Evolutionary conservation across 2,329 filamentous ascomycete species (phyloP), one percentile per base, ranked within the genome.

Genomic region (Claviceps digitariae): DNA sequence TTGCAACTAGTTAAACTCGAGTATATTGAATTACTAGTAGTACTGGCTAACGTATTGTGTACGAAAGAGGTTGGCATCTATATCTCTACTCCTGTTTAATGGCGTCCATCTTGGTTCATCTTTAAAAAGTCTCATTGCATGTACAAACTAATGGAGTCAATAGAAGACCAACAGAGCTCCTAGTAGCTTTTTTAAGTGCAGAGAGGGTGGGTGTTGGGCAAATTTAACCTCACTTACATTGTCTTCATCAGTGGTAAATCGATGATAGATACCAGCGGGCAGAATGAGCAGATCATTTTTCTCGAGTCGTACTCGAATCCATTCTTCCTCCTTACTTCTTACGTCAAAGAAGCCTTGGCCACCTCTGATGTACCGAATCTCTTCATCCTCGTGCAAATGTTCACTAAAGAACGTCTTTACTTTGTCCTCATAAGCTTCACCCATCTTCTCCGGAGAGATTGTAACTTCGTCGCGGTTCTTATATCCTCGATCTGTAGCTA

Each of bases 101-200:
- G 93, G 87, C 38, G 90, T 97, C 93, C 93, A 98, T 72, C 97
- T 96, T 36, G 93, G 93, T 71, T 97, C 90, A 59, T 97, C 93
- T 73, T 97, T 90, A 79, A 97, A 98, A 51, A 98, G 76, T 54
- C 93, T 81, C 88, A 97, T 91, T 15, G 93, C 93, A 66, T 94
- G 87, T 60, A 95, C 88, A 65, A 91, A 96, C 90, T 96, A 60
- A 48, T 52, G 27, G 34, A 47, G 48, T 17, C 29, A 53, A 50
- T 52, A 58, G 49, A 20, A 29, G 47, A 34, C 10, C 10, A 38
- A n/a, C n/a, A 7, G 9, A 41, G n/a, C 50, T 7, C 40, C 29
- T 20, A 15, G 7, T n/a, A 8, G 17, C n/a, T 17, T 38, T 38
- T 38, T n/a, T 50, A 21, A 15, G 12, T 4, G 1, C 13, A 20